A percentile compares a stretch with the other conserved stretches of the same genome.
These are phyloP conservation scores for Aspergillus arachidicola DNA, from an alignment of 2,329 filamentous ascomycete genomes.

Conservation along the genomic window DNA sequence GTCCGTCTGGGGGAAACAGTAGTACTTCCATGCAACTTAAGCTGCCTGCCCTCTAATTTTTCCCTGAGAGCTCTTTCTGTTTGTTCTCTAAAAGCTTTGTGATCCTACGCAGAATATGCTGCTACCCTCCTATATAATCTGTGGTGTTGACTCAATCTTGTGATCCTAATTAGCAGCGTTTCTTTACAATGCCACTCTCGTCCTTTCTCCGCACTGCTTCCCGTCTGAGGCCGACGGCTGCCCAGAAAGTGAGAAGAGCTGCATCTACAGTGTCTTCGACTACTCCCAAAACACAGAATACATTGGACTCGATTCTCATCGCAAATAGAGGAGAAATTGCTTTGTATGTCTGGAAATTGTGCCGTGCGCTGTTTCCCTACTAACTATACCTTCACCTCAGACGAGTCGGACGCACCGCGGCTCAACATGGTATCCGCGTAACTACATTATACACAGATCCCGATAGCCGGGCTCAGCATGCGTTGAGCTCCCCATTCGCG, in stretches of 20 bases:
- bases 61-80: constrained; percentile 1
- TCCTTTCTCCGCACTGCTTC: constrained; percentile 44
- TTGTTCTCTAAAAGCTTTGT: neutral
- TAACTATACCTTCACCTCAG: constrained; percentile 33
- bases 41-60: constrained; percentile 2
- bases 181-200: constrained; percentile 37
- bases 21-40: constrained; percentile 12
- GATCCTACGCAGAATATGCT: constrained; percentile 14
- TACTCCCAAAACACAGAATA: constrained; percentile 31
- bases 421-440: constrained; percentile 84
- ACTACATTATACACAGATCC: constrained; percentile 95
- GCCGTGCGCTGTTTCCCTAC: neutral
- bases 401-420: constrained; percentile 85
- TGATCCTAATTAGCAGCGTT: constrained; percentile 4
- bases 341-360: constrained; percentile 51
- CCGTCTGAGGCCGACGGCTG: constrained; percentile 34
- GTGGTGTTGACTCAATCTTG: constrained; percentile 13
- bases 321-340: constrained; percentile 98
- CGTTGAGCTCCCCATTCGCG: constrained; percentile 78
- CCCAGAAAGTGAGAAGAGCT: constrained; percentile 32
- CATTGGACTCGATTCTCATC: constrained; percentile 80
- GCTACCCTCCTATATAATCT: neutral
- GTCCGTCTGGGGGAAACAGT: constrained; percentile 1
- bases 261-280: constrained; percentile 33
- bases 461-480: constrained; percentile 85